phyloP scores from a whole-genome alignment of 2,329 filamentous ascomycete genomes.

The Thelonectria olida region DNA sequence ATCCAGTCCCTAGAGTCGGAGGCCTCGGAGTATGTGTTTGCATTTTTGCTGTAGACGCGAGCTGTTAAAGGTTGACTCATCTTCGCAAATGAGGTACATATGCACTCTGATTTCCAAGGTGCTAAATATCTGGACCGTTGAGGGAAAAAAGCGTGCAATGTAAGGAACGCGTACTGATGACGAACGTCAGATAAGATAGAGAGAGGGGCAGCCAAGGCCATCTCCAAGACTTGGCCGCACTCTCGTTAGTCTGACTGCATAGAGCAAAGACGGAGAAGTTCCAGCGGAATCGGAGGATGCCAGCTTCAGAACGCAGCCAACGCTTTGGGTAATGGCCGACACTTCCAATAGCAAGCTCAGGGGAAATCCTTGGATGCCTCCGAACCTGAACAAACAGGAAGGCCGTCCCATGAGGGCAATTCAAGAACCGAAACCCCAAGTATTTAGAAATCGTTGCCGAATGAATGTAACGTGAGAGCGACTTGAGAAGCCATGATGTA shows the following conservation, averaged over 20 bases:
- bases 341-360: conserved; percentile 4
- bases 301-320: not conserved
- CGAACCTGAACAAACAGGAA: conserved; percentile 7
- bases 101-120: not conserved
- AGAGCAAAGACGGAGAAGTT: not conserved
- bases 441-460: not conserved
- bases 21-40: not conserved
- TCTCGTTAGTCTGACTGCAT: not conserved
- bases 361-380: conserved; percentile 3
- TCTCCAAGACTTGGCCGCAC: not conserved
- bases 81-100: not conserved
- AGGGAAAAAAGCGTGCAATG: not conserved
- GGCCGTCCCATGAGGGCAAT: not conserved
- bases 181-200: conserved; percentile 14
- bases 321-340: conserved; percentile 21
- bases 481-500: not conserved
- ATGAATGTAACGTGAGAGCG: conserved; percentile 11
- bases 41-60: not conserved
- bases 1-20: conserved; percentile 10
- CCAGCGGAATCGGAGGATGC: not conserved
- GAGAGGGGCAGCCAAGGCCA: not conserved
- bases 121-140: not conserved
- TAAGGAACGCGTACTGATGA: conserved; percentile 12
- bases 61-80: not conserved
- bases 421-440: conserved; percentile 4